Conservation (phyloP, 768 basidiomycete species). For the Crepidotus variabilis region DNA sequence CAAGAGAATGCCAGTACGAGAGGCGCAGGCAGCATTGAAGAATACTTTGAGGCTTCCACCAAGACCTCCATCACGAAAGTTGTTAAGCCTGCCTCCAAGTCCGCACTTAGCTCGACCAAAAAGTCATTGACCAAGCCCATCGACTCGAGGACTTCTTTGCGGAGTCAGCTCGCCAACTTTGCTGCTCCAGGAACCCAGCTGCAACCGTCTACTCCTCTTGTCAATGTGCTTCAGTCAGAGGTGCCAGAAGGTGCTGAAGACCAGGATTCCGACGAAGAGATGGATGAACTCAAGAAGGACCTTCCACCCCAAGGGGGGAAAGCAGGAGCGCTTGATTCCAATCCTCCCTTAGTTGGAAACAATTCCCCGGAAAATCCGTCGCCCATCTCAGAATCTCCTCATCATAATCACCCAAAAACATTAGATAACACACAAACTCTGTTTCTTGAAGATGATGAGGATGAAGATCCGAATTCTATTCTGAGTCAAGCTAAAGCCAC, state of each 20-base stretch:
- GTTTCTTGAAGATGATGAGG: conserved; percentile 14
- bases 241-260: conserved; percentile 18
- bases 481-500: conserved; percentile 15
- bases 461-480: conserved; percentile 14
- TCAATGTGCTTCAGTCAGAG: conserved; percentile 5
- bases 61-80: not conserved
- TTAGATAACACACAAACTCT: not conserved
- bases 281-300: conserved; percentile 20
- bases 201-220: conserved; percentile 6
- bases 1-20: not conserved
- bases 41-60: not conserved
- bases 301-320: conserved; percentile 15
- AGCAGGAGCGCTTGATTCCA: conserved; percentile 7
- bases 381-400: too few relatives aligned
- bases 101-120: not conserved
- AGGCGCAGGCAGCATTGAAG: not conserved
- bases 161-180: conserved; percentile 48
- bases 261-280: conserved; percentile 14
- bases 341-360: not conserved
- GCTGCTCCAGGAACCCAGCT: conserved; percentile 44
- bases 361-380: not conserved
- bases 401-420: not conserved
- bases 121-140: conserved; percentile 6
- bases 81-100: not conserved
- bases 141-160: conserved; percentile 29